Evolutionary conservation across 768 basidiomycete genomes (phyloP).

Genomic region (Pluteus cervinus): DNA sequence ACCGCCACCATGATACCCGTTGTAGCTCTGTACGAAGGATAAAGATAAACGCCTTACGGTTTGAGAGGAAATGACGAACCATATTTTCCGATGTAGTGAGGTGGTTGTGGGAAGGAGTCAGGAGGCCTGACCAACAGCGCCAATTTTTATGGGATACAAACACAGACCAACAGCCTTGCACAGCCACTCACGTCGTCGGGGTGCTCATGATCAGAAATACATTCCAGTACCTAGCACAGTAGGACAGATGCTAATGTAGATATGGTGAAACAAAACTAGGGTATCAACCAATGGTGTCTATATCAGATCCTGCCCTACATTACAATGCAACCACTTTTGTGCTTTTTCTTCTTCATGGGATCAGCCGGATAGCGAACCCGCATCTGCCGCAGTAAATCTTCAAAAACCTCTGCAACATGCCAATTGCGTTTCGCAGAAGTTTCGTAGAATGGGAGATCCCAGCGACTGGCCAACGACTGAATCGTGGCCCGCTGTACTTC

Average conservation of each 20-base stretch:
- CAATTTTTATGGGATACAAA: too few relatives aligned
- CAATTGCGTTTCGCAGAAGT: slow-evolving; percentile 85
- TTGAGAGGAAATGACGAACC: slow-evolving; percentile 4
- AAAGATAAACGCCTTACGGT: background rate
- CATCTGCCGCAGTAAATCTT: slow-evolving; percentile 74
- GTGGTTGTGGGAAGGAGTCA: too few relatives aligned
- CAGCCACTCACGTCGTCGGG: too few relatives aligned
- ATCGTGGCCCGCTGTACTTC: slow-evolving; percentile 66
- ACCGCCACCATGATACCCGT: slow-evolving; percentile 38
- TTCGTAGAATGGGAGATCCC: slow-evolving; percentile 78
- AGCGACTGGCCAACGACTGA: slow-evolving; percentile 54
- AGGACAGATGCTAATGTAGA: slow-evolving; percentile 3
- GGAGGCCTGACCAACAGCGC: too few relatives aligned
- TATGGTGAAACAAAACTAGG: background rate
- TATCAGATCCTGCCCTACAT: slow-evolving; percentile 25
- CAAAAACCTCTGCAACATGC: slow-evolving; percentile 75
- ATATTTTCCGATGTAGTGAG: too few relatives aligned
- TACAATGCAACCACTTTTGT: slow-evolving; percentile 28
- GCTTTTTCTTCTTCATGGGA: slow-evolving; percentile 31
- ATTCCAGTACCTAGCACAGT: background rate
- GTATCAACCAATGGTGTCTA: slow-evolving; percentile 1
- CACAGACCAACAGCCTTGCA: background rate
- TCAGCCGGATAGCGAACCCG: slow-evolving; percentile 54
- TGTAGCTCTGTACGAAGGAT: slow-evolving; percentile 32
- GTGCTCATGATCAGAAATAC: slow-evolving; percentile 1